phyloP scores from a whole-genome alignment of 768 basidiomycete species.

The Albatrellus ellisii region DNA sequence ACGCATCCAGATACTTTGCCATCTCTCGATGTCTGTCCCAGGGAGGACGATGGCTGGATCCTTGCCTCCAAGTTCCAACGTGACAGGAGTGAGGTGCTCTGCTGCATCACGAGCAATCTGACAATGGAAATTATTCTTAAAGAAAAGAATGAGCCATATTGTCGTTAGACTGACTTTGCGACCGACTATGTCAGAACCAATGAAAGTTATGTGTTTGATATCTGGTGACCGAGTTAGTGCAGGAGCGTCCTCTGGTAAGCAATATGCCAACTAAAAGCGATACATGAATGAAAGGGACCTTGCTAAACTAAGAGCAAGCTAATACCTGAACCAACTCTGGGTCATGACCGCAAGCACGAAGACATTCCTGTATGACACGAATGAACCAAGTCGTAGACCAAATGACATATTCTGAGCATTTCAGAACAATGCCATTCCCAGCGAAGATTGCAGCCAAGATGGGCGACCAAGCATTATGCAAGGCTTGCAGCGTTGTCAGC shows the following conservation, averaged over 20 bases:
- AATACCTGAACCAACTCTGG: constrained; percentile 76
- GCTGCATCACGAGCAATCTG: constrained; percentile 79
- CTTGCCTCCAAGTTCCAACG: constrained; percentile 90
- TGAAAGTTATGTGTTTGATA: constrained; percentile 93
- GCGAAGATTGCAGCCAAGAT: constrained; percentile 85
- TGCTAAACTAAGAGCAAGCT: constrained; percentile 2
- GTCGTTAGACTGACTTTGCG: constrained; percentile 52
- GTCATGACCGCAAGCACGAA: constrained; percentile 74
- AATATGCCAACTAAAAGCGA: constrained; percentile 53
- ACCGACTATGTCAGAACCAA: constrained; percentile 71
- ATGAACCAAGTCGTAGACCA: constrained; percentile 87
- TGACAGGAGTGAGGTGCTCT: constrained; percentile 79
- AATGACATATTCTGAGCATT: constrained; percentile 85
- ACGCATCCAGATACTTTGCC: constrained; percentile 76
- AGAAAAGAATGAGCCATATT: constrained; percentile 15
- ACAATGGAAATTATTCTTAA: constrained; percentile 1
- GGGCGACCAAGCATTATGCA: constrained; percentile 92
- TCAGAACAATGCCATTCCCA: constrained; percentile 82
- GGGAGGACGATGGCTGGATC: constrained; percentile 89
- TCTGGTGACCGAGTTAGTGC: constrained; percentile 63
- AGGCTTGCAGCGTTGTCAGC: constrained; percentile 32
- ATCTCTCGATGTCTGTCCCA: constrained; percentile 68
- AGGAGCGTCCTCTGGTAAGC: constrained; percentile 79
- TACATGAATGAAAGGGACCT: background rate
- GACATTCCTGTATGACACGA: constrained; percentile 59